Evolutionary conservation across 495 filamentous ascomycete species (phyloP).

Genomic region (Sabuloglossum arenarium): DNA sequence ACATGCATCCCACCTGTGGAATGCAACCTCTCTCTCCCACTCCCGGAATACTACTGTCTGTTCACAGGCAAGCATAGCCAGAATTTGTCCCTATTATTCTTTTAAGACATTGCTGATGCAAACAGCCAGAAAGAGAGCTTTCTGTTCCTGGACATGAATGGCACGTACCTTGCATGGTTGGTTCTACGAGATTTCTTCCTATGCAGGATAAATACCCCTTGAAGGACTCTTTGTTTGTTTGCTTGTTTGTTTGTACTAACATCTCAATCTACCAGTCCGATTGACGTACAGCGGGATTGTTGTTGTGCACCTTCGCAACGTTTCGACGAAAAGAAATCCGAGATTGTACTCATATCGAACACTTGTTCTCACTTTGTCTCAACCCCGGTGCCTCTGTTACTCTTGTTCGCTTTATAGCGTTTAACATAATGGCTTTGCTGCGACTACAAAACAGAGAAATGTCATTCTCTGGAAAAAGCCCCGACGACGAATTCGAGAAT

Average conservation of each 20-base stretch:
- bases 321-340: background rate
- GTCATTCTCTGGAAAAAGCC: background rate
- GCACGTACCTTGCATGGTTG: background rate
- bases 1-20: background rate
- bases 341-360: background rate
- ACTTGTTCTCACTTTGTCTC: background rate
- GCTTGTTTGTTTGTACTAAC: background rate
- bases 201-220: slow-evolving; percentile 1
- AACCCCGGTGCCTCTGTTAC: background rate
- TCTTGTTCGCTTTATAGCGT: background rate
- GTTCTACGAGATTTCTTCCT: background rate
- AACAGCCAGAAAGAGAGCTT: background rate
- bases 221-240: slow-evolving; percentile 1
- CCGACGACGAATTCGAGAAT: background rate
- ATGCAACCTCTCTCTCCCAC: background rate
- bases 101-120: background rate
- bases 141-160: background rate
- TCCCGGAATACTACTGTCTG: background rate
- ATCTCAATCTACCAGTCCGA: no score
- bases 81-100: background rate
- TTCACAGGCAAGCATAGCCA: background rate
- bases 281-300: no score
- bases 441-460: background rate
- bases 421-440: background rate
- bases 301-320: background rate